Percentiles rank a stretch among this genome's conserved stretches.
Conservation (phyloP, 805 yeast genomes). For the Kregervanrija pseudodelftensis region DNA sequence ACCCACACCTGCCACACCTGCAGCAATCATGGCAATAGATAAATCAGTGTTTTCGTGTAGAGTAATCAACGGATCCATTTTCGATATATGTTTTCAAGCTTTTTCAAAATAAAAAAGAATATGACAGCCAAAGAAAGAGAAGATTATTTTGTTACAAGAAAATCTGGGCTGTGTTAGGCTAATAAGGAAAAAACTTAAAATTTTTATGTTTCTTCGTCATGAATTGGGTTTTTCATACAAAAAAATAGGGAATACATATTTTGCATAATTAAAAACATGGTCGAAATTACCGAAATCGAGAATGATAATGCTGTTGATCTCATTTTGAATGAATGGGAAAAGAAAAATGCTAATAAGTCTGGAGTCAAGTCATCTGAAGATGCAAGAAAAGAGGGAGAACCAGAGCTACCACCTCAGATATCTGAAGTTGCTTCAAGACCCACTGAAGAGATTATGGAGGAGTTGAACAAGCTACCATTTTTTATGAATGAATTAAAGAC, state of each 20-base stretch:
- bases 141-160: too few species aligned
- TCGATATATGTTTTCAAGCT: neutral
- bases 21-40: constrained; percentile 52
- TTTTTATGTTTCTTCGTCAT: too few species aligned
- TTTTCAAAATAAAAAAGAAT: too few species aligned
- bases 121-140: too few species aligned
- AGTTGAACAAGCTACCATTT: constrained; percentile 79
- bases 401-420: constrained; percentile 78
- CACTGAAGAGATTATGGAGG: constrained; percentile 68
- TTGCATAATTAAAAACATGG: constrained; percentile 15
- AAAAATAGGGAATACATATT: too few species aligned
- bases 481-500: constrained; percentile 87
- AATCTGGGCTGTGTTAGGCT: too few species aligned
- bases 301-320: constrained; percentile 16
- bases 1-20: constrained; percentile 54
- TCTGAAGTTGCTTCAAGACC: constrained; percentile 54
- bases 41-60: constrained; percentile 31
- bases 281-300: constrained; percentile 22
- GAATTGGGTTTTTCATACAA: too few species aligned
- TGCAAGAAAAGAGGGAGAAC: constrained; percentile 44
- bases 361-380: neutral
- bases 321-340: constrained; percentile 28
- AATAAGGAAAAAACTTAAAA: too few species aligned
- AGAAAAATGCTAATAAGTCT: constrained; percentile 1
- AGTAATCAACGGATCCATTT: constrained; percentile 22